phyloP scores from a whole-genome alignment of 805 yeast species.

The Sungouiozyma ichnusensis region DNA sequence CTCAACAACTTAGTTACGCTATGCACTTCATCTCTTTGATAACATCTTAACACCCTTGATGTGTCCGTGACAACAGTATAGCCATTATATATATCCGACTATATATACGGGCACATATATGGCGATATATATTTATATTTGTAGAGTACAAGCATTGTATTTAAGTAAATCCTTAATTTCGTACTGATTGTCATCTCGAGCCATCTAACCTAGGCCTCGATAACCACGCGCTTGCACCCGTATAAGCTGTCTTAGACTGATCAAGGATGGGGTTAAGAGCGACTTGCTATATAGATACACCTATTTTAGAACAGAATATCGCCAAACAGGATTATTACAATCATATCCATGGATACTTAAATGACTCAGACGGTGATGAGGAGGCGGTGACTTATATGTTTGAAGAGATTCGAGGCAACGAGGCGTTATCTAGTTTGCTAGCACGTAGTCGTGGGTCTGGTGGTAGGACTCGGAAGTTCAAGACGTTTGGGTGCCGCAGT shows the following conservation, averaged over 20 bases:
- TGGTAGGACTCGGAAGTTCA: slow-evolving; percentile 7
- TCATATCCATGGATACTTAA: background rate
- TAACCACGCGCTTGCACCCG: too few relatives aligned
- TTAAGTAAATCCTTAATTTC: too few relatives aligned
- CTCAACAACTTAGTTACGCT: too few relatives aligned
- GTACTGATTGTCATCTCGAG: too few relatives aligned
- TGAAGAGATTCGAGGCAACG: background rate
- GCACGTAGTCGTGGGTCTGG: background rate
- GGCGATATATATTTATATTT: too few relatives aligned
- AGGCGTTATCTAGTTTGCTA: background rate
- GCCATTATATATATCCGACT: background rate
- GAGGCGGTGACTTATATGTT: background rate
- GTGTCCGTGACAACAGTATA: too few relatives aligned
- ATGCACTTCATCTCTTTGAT: background rate
- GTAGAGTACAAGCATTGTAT: too few relatives aligned
- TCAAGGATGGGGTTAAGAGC: background rate
- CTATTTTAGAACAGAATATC: background rate
- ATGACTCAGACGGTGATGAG: background rate
- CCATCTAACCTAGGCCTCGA: too few relatives aligned
- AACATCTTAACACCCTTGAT: background rate
- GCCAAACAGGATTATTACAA: background rate
- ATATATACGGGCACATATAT: too few relatives aligned
- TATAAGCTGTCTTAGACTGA: too few relatives aligned
- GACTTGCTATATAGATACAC: background rate
- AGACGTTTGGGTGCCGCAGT: slow-evolving; percentile 24